Evolutionary conservation across 352 stramenopile species (phyloP), one percentile per base, ranked within the genome.

Genomic region (Phytophthora citricola): DNA sequence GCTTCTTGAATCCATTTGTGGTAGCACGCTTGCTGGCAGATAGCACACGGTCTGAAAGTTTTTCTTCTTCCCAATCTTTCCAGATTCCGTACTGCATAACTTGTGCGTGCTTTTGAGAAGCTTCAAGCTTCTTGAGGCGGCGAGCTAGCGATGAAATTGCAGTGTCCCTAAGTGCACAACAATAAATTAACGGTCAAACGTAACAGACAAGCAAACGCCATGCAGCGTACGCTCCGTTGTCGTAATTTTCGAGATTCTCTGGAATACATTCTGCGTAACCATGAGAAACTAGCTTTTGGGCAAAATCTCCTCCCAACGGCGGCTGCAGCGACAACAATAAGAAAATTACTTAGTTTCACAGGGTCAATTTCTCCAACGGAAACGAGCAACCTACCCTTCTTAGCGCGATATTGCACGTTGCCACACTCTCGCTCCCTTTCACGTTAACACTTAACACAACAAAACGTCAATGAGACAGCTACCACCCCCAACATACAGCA

Each of bases 81-180:
- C 87, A 94, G 20, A 93, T 85, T 7, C 87, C 87, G 31, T 89
- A 93, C 49, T 88, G 84, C 87, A 94, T 94, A 5, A 76, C 73
- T 68, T 93, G 83, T 15, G 87, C 87, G 32, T 85, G 69, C 55
- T 85, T 85, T 39, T 94, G 77, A 27, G 75, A 73, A 5, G 74
- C 50, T 22, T 90, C 67, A 0, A 94, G 69, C 26, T 81, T 78
- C 29, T 81, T 65, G 8, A 92, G 61, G 10, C 78, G 69, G 48
- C 85, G 63, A 5, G 67, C 31, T 2, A 93, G 71, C 5, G 67
- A 74, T 9, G 67, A 51, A 20, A 80, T 53, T 15, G 49, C 54
- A 29, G 14, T 54, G 1, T 53, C 46, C 15, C 66, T 83, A 40
- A 38, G 45, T 32, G 3, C 31, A 36, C 31, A 36, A 36, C 9